Evolutionary conservation across 176 grass and related monocot genomes (phyloP), one percentile per base, ranked within the genome.

Genomic region (Ampelocalamus luodianensis): DNA sequence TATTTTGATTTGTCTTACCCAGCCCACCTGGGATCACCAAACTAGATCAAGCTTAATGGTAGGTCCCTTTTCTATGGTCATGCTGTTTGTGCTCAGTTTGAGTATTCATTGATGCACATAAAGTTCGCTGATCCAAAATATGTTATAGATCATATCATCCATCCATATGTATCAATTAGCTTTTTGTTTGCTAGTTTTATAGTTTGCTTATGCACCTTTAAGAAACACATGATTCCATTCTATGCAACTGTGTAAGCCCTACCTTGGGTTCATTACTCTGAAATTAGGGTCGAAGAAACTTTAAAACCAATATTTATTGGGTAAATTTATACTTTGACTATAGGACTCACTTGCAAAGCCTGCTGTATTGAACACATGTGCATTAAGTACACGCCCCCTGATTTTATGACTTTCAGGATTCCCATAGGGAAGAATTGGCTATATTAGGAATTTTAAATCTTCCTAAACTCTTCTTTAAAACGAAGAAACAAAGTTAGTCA

Each of bases 1-100:
- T 13, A 13, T 49, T 66, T 46, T 79, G 17, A 43, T 65, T 65
- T 20, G 10, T 79, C 77, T 65, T 78, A 6, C 42, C 38, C n/a
- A 9, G 16, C 39, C n/a, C 77, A 64, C 10, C 40, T 62, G 15
- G 4, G 9, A 62, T 60, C 56, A 13, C 11, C 8, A 62, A 61
- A 72, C 24, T 48, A 61, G 40, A 72, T 46, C 54, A 61, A 56
- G 15, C 55, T 82, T 34, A 37, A 62, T 48, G 27, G 29, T 48
- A 16, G 61, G 42, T 37, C 6, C 7, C 51, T n/a, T 82, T 14
- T 48, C 10, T 60, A 14, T 12, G 18, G 11, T 48, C 60, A 49
- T 29, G 42, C 45, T 23, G 17, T 27, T 9, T 72, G 55, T 72
- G 23, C 39, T 23, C 20, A 5, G 0, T 46, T 60, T 58, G 5